Base-by-base conservation (phyloP, 208 protist genomes). In the Wallacemonas collosoma region DNA sequence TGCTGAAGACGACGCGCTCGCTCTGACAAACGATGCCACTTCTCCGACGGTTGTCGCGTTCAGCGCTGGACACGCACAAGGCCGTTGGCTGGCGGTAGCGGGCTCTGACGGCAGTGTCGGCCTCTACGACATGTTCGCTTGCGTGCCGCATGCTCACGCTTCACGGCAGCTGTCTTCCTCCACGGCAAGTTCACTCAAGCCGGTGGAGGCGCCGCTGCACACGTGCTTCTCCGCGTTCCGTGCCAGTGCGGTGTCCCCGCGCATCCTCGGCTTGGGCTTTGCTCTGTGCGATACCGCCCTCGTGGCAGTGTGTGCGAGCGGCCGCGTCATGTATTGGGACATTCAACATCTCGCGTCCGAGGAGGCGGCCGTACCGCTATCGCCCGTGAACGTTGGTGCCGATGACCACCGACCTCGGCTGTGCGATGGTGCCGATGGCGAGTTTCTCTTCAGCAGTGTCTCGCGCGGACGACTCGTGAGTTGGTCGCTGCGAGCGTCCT, bases 1-100 rank as follows among this genome's bases (percentile, higher is more conserved):
- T 4, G 17, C n/a, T 39, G 36, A 11, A 38, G 63, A 12, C 40
- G 40, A 7, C 5, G 60, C 12, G 17, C 38, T 12, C 35, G 7
- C 36, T 39, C 57, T 7, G 38, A 9, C 47, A 14, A 58, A 26
- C 26, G 26, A 26, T 26, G 26, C 26, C 26, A 26, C 26, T 26
- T 26, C 26, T 26, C 26, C 45, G 45, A 6, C 36, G 40, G 60
- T 65, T 3, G 60, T 48, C 8, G 38, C 41, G 14, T 50, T 53
- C 43, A 26, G 41, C 5, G 64, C 40, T 5, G 51, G 50, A 12
- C 38, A 3, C 14, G 15, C 6, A 14, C 5, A 78, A 11, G 66
- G 66, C 1, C 12, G 3, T 5, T 86, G 81, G 81, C 35, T 86
- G 17, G 72, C 77, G 2, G 67, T 82, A 43, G 73, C 68, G 8